Conservation (phyloP, 2,329 filamentous ascomycete species). For the Aspergillus sp. region DNA sequence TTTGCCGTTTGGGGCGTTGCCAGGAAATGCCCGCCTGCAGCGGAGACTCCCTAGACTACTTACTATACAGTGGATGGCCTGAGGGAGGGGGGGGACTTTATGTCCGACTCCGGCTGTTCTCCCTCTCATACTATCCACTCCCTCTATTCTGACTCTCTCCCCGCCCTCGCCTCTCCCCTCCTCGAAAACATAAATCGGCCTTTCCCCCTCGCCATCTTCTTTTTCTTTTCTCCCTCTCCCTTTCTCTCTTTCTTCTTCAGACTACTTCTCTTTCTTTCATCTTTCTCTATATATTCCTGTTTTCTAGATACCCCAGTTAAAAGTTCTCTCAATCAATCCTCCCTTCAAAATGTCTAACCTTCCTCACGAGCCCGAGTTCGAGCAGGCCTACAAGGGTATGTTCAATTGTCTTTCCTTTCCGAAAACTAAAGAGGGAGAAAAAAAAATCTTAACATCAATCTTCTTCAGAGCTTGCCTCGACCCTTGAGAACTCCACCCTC, state of each 20-base stretch:
- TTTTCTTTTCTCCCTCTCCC: constrained; percentile 8
- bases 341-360: constrained; percentile 72
- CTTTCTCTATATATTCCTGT: constrained; percentile 13
- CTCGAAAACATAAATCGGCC: constrained; percentile 27
- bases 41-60: constrained; percentile 30
- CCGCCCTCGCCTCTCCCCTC: not conserved
- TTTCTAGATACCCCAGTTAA: constrained; percentile 2
- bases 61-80: too few relatives aligned
- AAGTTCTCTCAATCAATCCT: constrained; percentile 14
- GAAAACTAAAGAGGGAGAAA: too few relatives aligned
- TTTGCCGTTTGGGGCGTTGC: not conserved
- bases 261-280: constrained; percentile 19
- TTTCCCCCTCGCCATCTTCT: constrained; percentile 8
- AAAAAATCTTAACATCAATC: not conserved
- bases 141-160: constrained; percentile 4
- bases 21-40: constrained; percentile 14
- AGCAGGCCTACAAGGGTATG: constrained; percentile 95
- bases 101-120: constrained; percentile 38
- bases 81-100: constrained; percentile 20
- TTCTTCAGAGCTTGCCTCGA: constrained; percentile 80
- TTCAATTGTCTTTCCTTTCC: constrained; percentile 10
- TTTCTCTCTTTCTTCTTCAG: constrained; percentile 18
- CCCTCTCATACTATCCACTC: constrained; percentile 1
- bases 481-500: constrained; percentile 88
- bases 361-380: constrained; percentile 89